phyloP scores from a whole-genome alignment of 106 monocot genomes.

The Allium cepa region DNA sequence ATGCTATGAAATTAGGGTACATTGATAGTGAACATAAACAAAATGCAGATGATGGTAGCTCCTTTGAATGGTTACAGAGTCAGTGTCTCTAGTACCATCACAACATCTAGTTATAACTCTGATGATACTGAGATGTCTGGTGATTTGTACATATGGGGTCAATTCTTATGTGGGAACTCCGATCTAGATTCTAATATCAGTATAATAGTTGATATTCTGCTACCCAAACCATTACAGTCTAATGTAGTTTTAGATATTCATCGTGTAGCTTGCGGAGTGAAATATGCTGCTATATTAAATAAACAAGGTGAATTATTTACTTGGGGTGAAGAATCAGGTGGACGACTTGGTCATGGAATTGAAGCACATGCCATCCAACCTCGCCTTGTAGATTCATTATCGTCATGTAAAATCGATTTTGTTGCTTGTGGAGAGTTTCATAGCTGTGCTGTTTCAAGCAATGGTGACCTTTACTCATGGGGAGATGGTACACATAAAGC shows the following conservation, averaged over 20 bases:
- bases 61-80: conserved; percentile 67
- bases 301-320: conserved; percentile 78
- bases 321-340: conserved; percentile 93
- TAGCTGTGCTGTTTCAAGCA: conserved; percentile 60
- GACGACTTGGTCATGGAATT: conserved; percentile 79
- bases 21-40: neutral
- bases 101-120: conserved; percentile 86
- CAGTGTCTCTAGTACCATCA: conserved; percentile 80
- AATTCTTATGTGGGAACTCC: conserved; percentile 53
- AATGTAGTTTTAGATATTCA: conserved; percentile 69
- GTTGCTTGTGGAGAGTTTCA: conserved; percentile 92
- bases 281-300: conserved; percentile 68
- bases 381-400: conserved; percentile 62
- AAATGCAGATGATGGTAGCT: conserved; percentile 64
- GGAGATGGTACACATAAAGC: conserved; percentile 80
- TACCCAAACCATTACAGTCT: conserved; percentile 71
- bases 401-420: conserved; percentile 32
- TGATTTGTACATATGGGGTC: conserved; percentile 85
- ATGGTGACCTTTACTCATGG: conserved; percentile 89
- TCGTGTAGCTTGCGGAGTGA: conserved; percentile 66
- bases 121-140: conserved; percentile 75
- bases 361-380: conserved; percentile 55
- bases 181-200: conserved; percentile 14
- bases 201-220: conserved; percentile 39
- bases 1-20: too few species aligned